A percentile compares a stretch with the other conserved stretches of the same genome.
These are phyloP conservation scores for Sporormia fimetaria DNA, from an alignment of 495 filamentous ascomycete genomes.

Conservation along the genomic window DNA sequence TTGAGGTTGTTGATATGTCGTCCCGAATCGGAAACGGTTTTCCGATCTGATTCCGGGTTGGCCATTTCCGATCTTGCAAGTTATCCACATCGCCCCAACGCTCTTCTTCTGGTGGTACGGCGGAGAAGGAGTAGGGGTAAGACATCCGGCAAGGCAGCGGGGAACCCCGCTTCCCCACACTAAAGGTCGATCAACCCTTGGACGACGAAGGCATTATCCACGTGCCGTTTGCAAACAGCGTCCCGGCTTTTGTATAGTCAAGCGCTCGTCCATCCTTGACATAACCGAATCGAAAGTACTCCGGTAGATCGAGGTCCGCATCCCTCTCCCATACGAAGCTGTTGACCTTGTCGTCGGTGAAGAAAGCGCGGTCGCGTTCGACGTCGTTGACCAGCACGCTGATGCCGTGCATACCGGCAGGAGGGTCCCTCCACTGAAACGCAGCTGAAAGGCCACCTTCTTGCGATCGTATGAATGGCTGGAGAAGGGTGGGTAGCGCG, in stretches of 20 bases:
- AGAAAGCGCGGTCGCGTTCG: constrained; percentile 47
- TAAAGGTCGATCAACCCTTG: no score
- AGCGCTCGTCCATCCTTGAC: constrained; percentile 44
- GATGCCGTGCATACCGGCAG: constrained; percentile 49
- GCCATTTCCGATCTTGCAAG: no score
- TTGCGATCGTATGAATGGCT: constrained; percentile 3
- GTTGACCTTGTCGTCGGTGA: constrained; percentile 2
- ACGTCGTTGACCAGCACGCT: constrained; percentile 89
- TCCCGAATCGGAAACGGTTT: no score
- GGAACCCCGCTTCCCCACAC: no score
- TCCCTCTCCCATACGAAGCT: constrained; percentile 14
- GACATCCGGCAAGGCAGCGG: no score
- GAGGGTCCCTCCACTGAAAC: constrained; percentile 2
- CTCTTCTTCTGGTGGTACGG: no score
- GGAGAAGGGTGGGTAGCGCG: constrained; percentile 48
- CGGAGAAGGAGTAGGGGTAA: no score
- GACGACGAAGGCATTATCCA: no score
- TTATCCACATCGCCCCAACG: no score
- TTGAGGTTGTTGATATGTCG: no score
- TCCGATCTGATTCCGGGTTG: no score
- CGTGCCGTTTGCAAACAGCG: constrained; percentile 53
- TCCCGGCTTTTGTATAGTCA: constrained; percentile 71
- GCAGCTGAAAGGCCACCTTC: background rate
- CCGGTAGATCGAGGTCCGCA: constrained; percentile 27
- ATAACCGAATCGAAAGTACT: constrained; percentile 79